These are phyloP conservation scores for Dichotomocladium elegans DNA, from an alignment of 371 early-diverging fungal species.

Conservation along the genomic window DNA sequence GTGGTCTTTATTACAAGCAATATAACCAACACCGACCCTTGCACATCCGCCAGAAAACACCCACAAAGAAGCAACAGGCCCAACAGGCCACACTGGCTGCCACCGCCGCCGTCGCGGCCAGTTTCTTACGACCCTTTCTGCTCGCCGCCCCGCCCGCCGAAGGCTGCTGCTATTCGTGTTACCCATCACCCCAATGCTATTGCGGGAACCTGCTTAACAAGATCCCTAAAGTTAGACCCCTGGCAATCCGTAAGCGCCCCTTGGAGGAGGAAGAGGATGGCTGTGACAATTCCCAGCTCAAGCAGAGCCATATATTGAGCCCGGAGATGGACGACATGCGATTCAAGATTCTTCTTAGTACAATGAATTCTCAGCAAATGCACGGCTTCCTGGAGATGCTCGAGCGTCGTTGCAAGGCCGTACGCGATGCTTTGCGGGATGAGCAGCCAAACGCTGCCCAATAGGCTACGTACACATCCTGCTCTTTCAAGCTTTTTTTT, in stretches of 20 bases:
- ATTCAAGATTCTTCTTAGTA: slow-evolving; percentile 29
- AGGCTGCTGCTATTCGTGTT: neutral
- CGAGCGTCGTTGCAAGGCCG: slow-evolving; percentile 24
- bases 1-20: slow-evolving; percentile 79
- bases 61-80: slow-evolving; percentile 8
- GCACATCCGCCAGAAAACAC: slow-evolving; percentile 51
- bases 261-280: neutral
- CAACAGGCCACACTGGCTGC: slow-evolving; percentile 7
- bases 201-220: neutral
- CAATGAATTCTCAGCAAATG: slow-evolving; percentile 25
- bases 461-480: too few species aligned
- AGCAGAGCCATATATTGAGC: slow-evolving; percentile 7
- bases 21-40: slow-evolving; percentile 69
- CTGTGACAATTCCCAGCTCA: neutral
- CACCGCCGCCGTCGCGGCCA: slow-evolving; percentile 7
- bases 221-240: neutral
- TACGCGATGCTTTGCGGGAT: too few species aligned
- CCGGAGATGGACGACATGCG: slow-evolving; percentile 24
- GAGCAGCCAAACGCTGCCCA: too few species aligned
- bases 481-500: too few species aligned
- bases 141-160: neutral
- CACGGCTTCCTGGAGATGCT: slow-evolving; percentile 24
- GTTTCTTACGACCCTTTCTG: neutral
- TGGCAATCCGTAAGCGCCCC: neutral
- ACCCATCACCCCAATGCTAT: neutral